Conservation (phyloP, 768 basidiomycete genomes). For the Pleurotus salmoneostramineus region DNA sequence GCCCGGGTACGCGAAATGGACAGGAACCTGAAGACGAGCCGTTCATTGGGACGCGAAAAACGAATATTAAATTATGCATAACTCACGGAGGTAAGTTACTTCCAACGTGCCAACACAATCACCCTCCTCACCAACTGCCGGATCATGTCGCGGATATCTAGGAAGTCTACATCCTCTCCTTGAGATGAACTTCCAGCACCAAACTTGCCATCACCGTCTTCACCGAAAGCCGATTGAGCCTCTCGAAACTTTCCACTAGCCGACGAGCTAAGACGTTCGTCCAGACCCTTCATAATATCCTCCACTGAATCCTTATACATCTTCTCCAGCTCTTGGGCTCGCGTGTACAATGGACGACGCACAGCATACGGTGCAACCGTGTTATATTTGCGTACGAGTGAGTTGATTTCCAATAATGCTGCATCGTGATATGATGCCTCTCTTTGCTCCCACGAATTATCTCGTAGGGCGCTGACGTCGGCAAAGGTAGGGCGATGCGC, state of each 20-base stretch:
- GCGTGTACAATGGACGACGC: slow-evolving; percentile 57
- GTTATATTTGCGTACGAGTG: slow-evolving; percentile 76
- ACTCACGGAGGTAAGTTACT: not conserved
- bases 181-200: not conserved
- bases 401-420: slow-evolving; percentile 69
- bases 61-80: not conserved
- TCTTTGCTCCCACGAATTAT: slow-evolving; percentile 65
- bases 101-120: not conserved
- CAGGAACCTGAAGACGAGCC: not conserved
- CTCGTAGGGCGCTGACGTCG: slow-evolving; percentile 45
- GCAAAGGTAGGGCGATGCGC: slow-evolving; percentile 10
- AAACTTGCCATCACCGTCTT: not conserved
- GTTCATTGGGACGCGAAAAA: not conserved
- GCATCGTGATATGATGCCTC: slow-evolving; percentile 67
- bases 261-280: slow-evolving; percentile 17
- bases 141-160: slow-evolving; percentile 1
- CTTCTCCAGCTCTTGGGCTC: slow-evolving; percentile 53
- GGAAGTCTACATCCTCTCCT: not conserved
- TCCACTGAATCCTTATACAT: slow-evolving; percentile 47
- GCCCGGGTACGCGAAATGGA: no score
- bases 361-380: slow-evolving; percentile 75
- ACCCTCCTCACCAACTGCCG: slow-evolving; percentile 8
- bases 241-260: not conserved
- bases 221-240: not conserved
- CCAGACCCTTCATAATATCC: slow-evolving; percentile 44